phyloP scores from a whole-genome alignment of 2,329 filamentous ascomycete species.

The Myriosclerotinia scirpicola region DNA sequence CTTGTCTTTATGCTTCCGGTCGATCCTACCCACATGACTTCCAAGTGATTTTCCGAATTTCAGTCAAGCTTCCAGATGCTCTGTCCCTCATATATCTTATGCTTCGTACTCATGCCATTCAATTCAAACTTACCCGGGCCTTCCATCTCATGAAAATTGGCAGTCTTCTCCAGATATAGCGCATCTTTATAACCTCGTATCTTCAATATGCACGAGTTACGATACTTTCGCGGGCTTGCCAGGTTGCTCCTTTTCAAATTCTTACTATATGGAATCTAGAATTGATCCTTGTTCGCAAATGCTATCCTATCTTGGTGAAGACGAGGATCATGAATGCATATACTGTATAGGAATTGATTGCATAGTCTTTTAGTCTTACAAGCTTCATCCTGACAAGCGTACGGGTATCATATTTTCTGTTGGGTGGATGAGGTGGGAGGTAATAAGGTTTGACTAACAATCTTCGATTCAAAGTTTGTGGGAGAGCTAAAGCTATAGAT shows the following conservation, averaged over 20 bases:
- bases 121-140: slow-evolving; percentile 17
- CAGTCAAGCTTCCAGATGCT: too few relatives aligned
- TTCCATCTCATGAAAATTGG: slow-evolving; percentile 17
- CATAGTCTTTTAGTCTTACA: too few relatives aligned
- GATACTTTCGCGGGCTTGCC: too few relatives aligned
- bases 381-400: not conserved
- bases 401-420: not conserved
- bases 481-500: too few relatives aligned
- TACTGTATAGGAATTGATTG: too few relatives aligned
- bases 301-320: too few relatives aligned
- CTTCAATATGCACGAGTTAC: not conserved
- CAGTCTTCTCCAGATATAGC: slow-evolving; percentile 9
- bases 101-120: slow-evolving; percentile 3
- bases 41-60: not conserved
- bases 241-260: not conserved
- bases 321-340: not conserved
- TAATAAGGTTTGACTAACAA: not conserved
- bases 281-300: not conserved
- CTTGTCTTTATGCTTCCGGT: not conserved
- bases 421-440: not conserved
- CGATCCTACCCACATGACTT: not conserved
- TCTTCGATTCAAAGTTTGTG: too few relatives aligned
- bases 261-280: too few relatives aligned
- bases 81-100: not conserved
- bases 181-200: not conserved